Evolutionary conservation across 805 yeast genomes (phyloP), one percentile per base, ranked within the genome.

Genomic region (Lachancea lanzarotensis): DNA sequence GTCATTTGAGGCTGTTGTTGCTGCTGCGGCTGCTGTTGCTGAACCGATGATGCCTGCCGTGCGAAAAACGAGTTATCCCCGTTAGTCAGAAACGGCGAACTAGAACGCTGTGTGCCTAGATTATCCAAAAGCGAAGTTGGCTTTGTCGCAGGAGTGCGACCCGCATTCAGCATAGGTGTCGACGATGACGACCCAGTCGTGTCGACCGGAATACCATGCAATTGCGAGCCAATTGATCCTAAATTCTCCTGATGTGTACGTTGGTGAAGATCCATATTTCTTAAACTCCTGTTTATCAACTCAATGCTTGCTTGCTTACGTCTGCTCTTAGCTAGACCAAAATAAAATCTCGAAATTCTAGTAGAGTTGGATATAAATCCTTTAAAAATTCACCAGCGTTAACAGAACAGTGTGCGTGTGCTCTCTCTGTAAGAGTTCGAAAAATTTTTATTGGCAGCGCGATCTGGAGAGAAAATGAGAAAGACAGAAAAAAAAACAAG

Each of bases 41-140:
- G 25, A 4, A 22, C 25, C 25, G 25, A 8, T 22, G 25, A 8
- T 8, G 25, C 25, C 25, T 22, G 25, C 8, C 25, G 4, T 22
- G 25, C 36, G 15, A 33, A 25, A 13, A n/a, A 17, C 26, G 19
- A 13, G 10, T 18, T 32, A 6, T 38, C 41, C 20, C 16, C 17
- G 17, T 16, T 34, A 12, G 36, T 15, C 12, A 35, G 33, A 34
- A 54, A 57, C 2, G 62, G 60, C 11, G 64, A 58, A 4, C 51
- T 38, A 12, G 57, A 22, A 27, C 61, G 38, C 33, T 56, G 61
- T 25, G 53, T 50, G n/a, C 62, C 60, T 3, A 61, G 37, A 2
- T 55, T 48, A 40, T 60, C 63, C 48, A 57, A 42, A 35, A 62
- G 35, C 2, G 63, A 58, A 3, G 53, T 32, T 2, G 59, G 45